A percentile compares a stretch with the other conserved stretches of the same genome.
phyloP scores from a whole-genome alignment of 78 protist species.

The Pelomyxa schiedti region DNA sequence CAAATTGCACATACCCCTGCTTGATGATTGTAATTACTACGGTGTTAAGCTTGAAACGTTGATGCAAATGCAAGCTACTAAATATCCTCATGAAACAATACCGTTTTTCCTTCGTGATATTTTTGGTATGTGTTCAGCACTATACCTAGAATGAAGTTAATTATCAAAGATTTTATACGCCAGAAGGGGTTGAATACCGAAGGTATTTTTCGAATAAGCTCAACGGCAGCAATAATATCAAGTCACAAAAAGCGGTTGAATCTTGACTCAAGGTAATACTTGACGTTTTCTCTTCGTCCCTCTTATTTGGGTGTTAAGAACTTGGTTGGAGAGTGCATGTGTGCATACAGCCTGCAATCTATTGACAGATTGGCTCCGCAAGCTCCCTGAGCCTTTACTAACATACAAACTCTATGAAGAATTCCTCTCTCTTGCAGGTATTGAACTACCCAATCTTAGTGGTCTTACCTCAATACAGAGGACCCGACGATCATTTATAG shows the following conservation, averaged over 20 bases:
- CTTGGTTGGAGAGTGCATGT: not conserved
- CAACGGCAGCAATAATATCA: not conserved
- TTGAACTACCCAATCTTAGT: not conserved
- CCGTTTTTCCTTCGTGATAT: too few species aligned
- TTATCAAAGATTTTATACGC: too few species aligned
- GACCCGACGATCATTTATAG: not conserved
- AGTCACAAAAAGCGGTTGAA: not conserved
- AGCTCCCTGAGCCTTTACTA: not conserved
- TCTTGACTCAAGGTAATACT: not conserved
- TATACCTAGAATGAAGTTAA: too few species aligned
- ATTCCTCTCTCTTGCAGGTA: not conserved
- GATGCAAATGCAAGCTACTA: too few species aligned
- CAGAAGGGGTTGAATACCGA: not conserved
- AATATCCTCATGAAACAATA: too few species aligned
- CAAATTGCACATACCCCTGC: too few species aligned
- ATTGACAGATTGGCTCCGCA: not conserved
- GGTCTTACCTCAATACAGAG: not conserved
- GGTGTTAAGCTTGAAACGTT: too few species aligned
- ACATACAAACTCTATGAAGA: not conserved
- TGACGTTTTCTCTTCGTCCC: not conserved
- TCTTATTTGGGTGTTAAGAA: not conserved
- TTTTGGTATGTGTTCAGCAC: too few species aligned
- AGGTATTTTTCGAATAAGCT: not conserved
- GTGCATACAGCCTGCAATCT: too few species aligned
- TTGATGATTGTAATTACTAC: too few species aligned